Conservation (phyloP, 1,284 basidiomycete species). For the Stereum hirsutum region DNA sequence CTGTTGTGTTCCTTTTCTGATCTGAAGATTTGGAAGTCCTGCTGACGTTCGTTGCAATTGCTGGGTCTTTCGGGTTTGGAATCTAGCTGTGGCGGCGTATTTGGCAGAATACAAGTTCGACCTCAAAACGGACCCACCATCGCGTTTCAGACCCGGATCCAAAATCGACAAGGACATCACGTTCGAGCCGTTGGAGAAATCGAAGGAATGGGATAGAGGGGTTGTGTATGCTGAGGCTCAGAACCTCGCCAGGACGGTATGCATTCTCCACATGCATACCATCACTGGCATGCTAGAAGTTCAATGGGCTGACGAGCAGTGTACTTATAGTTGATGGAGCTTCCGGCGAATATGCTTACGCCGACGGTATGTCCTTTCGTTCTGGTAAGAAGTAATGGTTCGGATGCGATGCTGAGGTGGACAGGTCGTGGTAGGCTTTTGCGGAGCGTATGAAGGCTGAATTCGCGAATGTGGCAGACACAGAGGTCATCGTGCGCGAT, state of each 20-base stretch:
- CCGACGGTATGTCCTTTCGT: conserved; percentile 44
- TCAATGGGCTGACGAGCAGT: neutral
- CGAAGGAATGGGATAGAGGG: conserved; percentile 64
- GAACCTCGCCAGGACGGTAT: conserved; percentile 72
- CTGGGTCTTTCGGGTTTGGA: no score
- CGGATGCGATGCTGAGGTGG: neutral
- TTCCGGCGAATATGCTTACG: conserved; percentile 79
- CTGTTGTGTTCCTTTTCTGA: conserved; percentile 6
- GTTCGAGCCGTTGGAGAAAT: conserved; percentile 33
- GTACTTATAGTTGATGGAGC: conserved; percentile 66
- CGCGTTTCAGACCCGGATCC: conserved; percentile 45
- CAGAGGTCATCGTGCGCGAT: conserved; percentile 67
- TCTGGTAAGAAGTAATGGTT: neutral
- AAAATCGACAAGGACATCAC: conserved; percentile 37
- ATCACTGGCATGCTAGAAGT: no score
- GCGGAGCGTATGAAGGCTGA: conserved; percentile 62
- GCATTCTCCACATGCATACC: no score
- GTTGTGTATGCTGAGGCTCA: conserved; percentile 71
- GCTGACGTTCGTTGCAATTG: no score
- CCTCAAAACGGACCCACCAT: conserved; percentile 63
- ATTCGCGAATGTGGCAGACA: conserved; percentile 60
- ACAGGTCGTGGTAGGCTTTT: conserved; percentile 39
- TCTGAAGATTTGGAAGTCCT: neutral
- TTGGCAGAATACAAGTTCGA: conserved; percentile 68
- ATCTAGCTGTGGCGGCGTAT: conserved; percentile 64